Evolutionary conservation across 495 filamentous ascomycete genomes (phyloP).

Genomic region (Penicillium longicatenatum): DNA sequence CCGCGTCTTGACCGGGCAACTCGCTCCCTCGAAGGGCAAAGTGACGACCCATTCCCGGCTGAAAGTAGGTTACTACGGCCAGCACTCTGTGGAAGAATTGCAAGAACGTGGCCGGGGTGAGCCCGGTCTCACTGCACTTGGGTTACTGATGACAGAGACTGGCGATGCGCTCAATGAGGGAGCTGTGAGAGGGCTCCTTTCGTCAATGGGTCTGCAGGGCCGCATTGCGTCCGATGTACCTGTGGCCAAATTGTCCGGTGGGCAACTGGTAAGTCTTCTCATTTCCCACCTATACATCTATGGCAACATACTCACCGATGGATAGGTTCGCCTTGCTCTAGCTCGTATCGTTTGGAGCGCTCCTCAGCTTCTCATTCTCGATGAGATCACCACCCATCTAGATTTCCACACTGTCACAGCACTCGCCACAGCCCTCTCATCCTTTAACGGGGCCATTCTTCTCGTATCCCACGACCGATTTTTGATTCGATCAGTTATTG

Average conservation of each 20-base stretch:
- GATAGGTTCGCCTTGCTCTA: slow-evolving; percentile 70
- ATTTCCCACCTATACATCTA: background rate
- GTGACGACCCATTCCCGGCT: slow-evolving; percentile 64
- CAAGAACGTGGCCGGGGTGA: slow-evolving; percentile 48
- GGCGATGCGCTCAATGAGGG: slow-evolving; percentile 58
- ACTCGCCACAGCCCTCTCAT: slow-evolving; percentile 62
- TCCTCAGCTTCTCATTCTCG: slow-evolving; percentile 75
- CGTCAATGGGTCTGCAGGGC: slow-evolving; percentile 65
- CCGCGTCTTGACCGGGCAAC: slow-evolving; percentile 50
- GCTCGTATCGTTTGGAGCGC: slow-evolving; percentile 65
- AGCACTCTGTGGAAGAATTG: slow-evolving; percentile 71
- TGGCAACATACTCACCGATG: background rate
- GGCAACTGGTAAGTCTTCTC: slow-evolving; percentile 56
- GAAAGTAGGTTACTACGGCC: slow-evolving; percentile 73
- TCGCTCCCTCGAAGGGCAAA: slow-evolving; percentile 51
- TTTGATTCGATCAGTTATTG: slow-evolving; percentile 67
- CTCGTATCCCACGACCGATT: slow-evolving; percentile 79
- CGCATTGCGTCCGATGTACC: slow-evolving; percentile 69
- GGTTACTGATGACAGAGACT: slow-evolving; percentile 52
- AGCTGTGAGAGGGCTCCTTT: slow-evolving; percentile 60
- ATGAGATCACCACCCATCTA: slow-evolving; percentile 85
- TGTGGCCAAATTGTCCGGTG: slow-evolving; percentile 67
- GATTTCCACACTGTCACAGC: slow-evolving; percentile 76
- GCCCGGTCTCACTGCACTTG: slow-evolving; percentile 60
- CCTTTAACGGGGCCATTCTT: slow-evolving; percentile 70